Base-by-base conservation (phyloP, 2,329 filamentous ascomycete species). In the Aspergillus jensenii region DNA sequence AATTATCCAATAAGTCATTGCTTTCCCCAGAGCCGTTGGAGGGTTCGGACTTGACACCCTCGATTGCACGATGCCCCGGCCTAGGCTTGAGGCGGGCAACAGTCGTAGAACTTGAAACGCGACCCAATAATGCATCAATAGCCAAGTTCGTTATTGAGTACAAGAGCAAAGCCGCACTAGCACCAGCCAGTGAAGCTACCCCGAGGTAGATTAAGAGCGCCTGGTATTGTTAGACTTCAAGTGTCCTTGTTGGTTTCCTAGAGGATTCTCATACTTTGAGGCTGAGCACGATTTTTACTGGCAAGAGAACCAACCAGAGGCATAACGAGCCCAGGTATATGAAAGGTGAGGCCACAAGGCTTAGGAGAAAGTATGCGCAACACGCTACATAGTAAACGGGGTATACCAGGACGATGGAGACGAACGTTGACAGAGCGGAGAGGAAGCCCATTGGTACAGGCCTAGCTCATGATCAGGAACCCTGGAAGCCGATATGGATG, bases 121-220 rank as follows among this genome's bases (percentile, higher is more conserved):
- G 77, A 43, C 68, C 66, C 37, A 82, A 52, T 21, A 54, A 68
- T 2, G 80, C 64, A 1, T 83, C 78, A 5, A 83, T 79, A 52
- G 90, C 71, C 57, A 83, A 68, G 56, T 76, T 78, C 58, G 86
- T 87, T 17, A 80, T 78, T 53, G 84, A 74, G 67, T 84, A 82
- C 44, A 92, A 72, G 17, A 83, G 63, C 51, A 86, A 72, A 52
- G 89, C 90, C 27, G 86, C 78, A 11, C 84, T 51, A 52, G 87
- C 75, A n/a, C 90, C 90, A 52, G 91, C 79, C 17, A 90, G 73
- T 33, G 84, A 81, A 7, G 90, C 90, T 23, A 86, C 82, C 49
- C 86, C 86, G 47, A 92, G 79, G 67, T 82, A 88, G 67, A 82
- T 81, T 54, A 74, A 72, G 19, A 79, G 58, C 48, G 74, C 75